A percentile compares a stretch with the other conserved stretches of the same genome.
Evolutionary conservation across 495 filamentous ascomycete species (phyloP).

Genomic region (Endocarpon pusillum): DNA sequence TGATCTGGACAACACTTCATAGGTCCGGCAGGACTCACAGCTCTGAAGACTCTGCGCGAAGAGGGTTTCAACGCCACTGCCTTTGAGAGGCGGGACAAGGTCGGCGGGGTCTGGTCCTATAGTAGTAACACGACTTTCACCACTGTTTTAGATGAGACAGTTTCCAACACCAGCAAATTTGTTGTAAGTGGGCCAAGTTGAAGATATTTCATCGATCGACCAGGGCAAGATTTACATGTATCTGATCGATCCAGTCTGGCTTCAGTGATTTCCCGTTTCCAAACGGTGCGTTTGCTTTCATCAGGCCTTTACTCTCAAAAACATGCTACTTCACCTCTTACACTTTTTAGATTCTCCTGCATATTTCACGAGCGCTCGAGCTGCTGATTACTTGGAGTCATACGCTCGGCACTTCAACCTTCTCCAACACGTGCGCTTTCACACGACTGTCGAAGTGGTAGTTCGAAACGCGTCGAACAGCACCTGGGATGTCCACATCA

Average conservation of each 20-base stretch:
- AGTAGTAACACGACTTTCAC: slow-evolving; percentile 10
- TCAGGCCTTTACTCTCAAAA: too few species aligned
- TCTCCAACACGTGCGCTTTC: slow-evolving; percentile 13
- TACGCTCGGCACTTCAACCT: slow-evolving; percentile 16
- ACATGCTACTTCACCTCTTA: too few species aligned
- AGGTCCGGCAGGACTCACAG: slow-evolving; percentile 14
- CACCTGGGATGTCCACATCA: slow-evolving; percentile 13
- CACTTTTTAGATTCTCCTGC: too few species aligned
- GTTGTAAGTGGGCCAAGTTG: too few species aligned
- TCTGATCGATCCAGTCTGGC: too few species aligned
- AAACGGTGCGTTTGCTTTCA: slow-evolving; percentile 12
- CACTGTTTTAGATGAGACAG: background rate
- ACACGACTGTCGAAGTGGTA: slow-evolving; percentile 8
- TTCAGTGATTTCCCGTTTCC: slow-evolving; percentile 19
- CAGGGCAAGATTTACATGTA: too few species aligned
- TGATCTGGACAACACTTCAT: too few species aligned
- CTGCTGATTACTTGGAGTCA: slow-evolving; percentile 14
- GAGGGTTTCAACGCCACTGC: slow-evolving; percentile 20
- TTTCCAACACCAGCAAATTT: too few species aligned
- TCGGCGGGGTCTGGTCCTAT: slow-evolving; percentile 24
- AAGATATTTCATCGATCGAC: too few species aligned
- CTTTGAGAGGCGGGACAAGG: slow-evolving; percentile 17
- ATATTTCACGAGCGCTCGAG: background rate
- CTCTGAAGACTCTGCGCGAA: slow-evolving; percentile 20
- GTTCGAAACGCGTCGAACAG: slow-evolving; percentile 7